These are phyloP conservation scores for Asterochloris sp. DNA, from an alignment of 139 green algal genomes.

Conservation along the genomic window DNA sequence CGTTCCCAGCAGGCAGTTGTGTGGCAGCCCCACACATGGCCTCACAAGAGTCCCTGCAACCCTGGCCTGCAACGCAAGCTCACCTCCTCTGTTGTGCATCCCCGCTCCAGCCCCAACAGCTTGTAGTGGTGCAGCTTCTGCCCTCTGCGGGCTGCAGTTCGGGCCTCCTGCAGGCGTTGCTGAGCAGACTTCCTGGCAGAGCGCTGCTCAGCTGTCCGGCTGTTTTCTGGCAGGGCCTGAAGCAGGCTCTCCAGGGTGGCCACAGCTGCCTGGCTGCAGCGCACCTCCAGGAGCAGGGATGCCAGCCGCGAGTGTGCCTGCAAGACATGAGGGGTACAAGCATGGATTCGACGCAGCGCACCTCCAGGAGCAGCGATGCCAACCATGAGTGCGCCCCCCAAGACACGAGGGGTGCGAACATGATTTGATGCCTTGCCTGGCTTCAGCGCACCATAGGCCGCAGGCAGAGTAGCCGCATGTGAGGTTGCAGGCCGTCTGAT, in stretches of 20 bases:
- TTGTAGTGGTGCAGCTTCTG: conserved; percentile 51
- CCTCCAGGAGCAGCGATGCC: conserved; percentile 38
- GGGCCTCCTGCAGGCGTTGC: conserved; percentile 26
- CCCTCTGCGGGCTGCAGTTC: not conserved
- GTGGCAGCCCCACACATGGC: not conserved
- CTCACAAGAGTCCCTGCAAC: not conserved
- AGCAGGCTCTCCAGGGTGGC: conserved; percentile 23
- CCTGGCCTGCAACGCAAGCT: not conserved
- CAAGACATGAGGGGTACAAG: not conserved
- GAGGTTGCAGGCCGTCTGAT: no score
- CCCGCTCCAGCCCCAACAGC: conserved; percentile 47
- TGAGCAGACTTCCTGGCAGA: not conserved
- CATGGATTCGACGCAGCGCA: no score
- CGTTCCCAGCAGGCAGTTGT: not conserved
- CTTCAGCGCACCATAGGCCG: no score
- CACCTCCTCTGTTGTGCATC: conserved; percentile 16
- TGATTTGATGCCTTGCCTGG: no score
- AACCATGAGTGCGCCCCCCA: conserved; percentile 19
- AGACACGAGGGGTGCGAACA: not conserved
- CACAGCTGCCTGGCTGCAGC: conserved; percentile 26
- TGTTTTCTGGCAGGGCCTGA: not conserved
- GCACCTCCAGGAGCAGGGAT: conserved; percentile 41
- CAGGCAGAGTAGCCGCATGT: no score
- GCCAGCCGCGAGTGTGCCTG: conserved; percentile 22
- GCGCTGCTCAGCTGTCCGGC: not conserved